These are phyloP conservation scores for Corchorus olitorius DNA, from an alignment of 345 rosid genomes.

Conservation along the genomic window DNA sequence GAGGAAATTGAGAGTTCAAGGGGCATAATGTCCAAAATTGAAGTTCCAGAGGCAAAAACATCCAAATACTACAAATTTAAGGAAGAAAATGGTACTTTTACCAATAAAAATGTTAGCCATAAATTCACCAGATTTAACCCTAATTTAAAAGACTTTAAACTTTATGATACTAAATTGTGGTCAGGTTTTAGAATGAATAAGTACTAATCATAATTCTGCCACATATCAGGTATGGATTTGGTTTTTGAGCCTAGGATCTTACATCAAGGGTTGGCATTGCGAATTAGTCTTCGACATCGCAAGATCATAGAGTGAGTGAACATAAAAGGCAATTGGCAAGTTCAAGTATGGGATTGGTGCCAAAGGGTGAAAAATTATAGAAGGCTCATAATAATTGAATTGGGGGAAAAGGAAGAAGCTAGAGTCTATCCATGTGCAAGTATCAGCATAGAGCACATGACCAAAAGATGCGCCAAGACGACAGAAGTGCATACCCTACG, in stretches of 20 bases:
- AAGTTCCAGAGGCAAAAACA: no score
- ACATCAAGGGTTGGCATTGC: background rate
- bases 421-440: conserved; percentile 18
- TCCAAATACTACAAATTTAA: no score
- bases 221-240: no score
- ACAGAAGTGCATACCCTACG: background rate
- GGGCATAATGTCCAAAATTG: no score
- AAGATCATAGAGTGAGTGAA: background rate
- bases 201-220: no score
- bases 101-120: no score
- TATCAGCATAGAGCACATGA: conserved; percentile 18
- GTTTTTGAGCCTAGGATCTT: background rate
- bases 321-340: background rate
- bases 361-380: background rate
- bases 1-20: no score
- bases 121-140: no score
- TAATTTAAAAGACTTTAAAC: no score
- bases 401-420: background rate
- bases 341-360: background rate
- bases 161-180: no score
- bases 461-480: background rate
- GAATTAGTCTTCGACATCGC: background rate
- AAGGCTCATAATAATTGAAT: conserved; percentile 17
- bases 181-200: no score
- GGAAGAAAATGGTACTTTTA: no score